Evolutionary conservation across 2,329 filamentous ascomycete genomes (phyloP), one percentile per base, ranked within the genome.

Genomic region (Trichoderma arundinaceum): DNA sequence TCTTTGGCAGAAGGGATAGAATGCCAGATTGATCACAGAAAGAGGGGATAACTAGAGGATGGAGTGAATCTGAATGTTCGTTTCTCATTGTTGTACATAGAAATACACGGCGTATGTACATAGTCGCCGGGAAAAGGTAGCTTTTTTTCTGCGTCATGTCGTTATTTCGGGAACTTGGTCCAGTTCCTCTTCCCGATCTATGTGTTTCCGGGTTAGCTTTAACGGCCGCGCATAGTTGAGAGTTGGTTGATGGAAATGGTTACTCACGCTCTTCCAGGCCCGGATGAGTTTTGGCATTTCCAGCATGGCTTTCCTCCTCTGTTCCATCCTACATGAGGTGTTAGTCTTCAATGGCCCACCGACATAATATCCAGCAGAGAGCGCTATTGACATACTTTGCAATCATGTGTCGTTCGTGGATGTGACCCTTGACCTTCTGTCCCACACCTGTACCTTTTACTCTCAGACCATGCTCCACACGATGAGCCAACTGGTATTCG

Each of bases 371-470:
- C 35, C 9, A 35, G 22, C 33, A 28, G 32, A 22, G 48, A 19
- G 32, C 2, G 6, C 13, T 12, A 7, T 49, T 12, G 63, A 83
- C 87, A 69, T 87, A 88, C 83, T 89, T 88, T 68, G 86, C 83
- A 80, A 91, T 89, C 82, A 97, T 82, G 74, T 90, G 90, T 76
- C 95, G 88, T 84, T 99, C 95, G 88, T 94, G 92, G 72, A 88
- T 85, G 80, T 97, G 94, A 78, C 95, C 95, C 90, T 98, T 99
- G 77, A 97, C 94, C 79, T 86, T 89, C 80, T 97, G 89, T 66
- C 93, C 94, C 71, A 92, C 88, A 83, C 95, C 94, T 1, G 94
- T 98, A 72, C 94, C 94, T 86, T 94, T 94, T 66, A 97, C 91
- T 68, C 89, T 85, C 77, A 97, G 77, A 57, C 94, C 94, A 69